Conservation (phyloP, 2,329 filamentous ascomycete species). For the Cryphonectria carpinicola region DNA sequence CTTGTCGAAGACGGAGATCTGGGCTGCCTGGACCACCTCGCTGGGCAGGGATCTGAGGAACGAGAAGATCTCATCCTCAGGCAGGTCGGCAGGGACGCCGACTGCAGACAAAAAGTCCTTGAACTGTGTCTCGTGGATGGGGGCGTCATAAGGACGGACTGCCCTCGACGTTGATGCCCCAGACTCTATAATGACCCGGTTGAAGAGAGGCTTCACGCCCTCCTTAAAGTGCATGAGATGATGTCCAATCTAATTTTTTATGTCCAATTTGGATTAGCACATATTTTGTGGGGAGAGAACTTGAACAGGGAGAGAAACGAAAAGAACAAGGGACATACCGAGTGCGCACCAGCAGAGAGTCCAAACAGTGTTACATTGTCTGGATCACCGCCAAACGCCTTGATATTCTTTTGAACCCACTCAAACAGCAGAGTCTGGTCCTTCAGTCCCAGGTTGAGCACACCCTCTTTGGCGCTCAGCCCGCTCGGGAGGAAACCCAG, state of each 20-base stretch:
- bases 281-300: not conserved
- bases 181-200: conserved; percentile 44
- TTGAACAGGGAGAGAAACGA: no score
- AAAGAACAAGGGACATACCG: conserved; percentile 38
- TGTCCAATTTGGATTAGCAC: not conserved
- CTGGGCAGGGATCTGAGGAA: conserved; percentile 45
- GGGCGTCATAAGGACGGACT: conserved; percentile 47
- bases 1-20: conserved; percentile 39
- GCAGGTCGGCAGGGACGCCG: conserved; percentile 46
- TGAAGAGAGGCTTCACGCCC: conserved; percentile 40
- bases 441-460: conserved; percentile 59
- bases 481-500: conserved; percentile 63
- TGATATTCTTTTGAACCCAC: conserved; percentile 60
- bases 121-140: conserved; percentile 54
- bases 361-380: conserved; percentile 54
- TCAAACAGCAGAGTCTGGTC: conserved; percentile 56
- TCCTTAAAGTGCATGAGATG: conserved; percentile 52
- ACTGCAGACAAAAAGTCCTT: conserved; percentile 51
- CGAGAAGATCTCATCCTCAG: conserved; percentile 49
- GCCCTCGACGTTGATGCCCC: conserved; percentile 46
- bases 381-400: conserved; percentile 55
- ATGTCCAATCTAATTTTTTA: conserved; percentile 54
- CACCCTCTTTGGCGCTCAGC: conserved; percentile 54
- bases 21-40: conserved; percentile 37
- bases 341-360: conserved; percentile 55